Evolutionary conservation across 257 asterid genomes (phyloP), one percentile per base, ranked within the genome.

Genomic region (Penstemon davidsonii): DNA sequence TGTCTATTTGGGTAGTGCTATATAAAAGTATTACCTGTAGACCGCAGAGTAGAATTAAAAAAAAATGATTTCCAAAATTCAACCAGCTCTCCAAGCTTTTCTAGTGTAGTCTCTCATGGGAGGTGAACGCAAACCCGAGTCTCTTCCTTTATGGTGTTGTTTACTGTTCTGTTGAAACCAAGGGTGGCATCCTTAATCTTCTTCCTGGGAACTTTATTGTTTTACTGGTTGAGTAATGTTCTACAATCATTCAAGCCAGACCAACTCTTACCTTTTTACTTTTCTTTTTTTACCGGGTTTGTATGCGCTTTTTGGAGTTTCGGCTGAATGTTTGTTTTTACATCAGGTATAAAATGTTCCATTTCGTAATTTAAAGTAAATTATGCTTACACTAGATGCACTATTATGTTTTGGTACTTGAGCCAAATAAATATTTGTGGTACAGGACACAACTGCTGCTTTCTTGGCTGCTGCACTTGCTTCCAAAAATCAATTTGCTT

Each of bases 401-500:
- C 42, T 71, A 13, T 33, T 33, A 0, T 69, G 40, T 51, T 70
- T 62, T 52, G 5, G 61, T 49, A 40, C 59, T 49, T 33, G 45
- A 36, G 55, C 54, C 10, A 61, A 46, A 5, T 43, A 47, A 47
- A 65, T 62, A 51, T 45, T 64, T 79, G 57, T 79, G 67, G 53
- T 81, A 47, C 75, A 93, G 99, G 97, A 90, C 73, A 82, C 96
- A 65, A 79, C 98, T 76, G 89, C 95, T 25, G 82, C 95, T 62
- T 82, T 82, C 77, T 79, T 92, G 85, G 68, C 85, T 70, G 87
- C 90, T 70, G 89, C 96, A 63, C 88, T 90, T 78, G 90, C 91
- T 76, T 82, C 96, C 47, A 81, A 79, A 58, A 77, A 79, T 8
- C 84, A 84, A 70, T 41, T 67, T 63, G 60, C 77, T 62, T 40